Conservation (phyloP, 2,329 filamentous ascomycete species). For the Diplodia intermedia region DNA sequence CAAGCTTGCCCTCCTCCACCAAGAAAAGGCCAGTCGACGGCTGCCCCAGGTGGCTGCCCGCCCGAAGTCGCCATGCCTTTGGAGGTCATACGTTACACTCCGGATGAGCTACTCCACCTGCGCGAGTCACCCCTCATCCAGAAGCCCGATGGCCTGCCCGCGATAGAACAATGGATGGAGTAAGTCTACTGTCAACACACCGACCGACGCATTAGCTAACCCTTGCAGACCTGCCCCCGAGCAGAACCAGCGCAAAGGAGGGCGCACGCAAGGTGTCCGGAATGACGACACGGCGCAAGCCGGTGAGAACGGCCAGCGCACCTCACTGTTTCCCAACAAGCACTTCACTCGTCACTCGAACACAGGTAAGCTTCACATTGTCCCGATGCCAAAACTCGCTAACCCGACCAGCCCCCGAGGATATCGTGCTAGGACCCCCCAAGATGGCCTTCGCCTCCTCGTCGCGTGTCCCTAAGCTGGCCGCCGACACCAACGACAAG, state of each 20-base stretch:
- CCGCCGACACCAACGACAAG: constrained; percentile 45
- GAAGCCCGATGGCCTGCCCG: constrained; percentile 80
- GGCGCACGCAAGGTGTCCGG: constrained; percentile 38
- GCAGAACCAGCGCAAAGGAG: constrained; percentile 41
- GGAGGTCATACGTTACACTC: constrained; percentile 65
- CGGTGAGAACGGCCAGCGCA: constrained; percentile 39
- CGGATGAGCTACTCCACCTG: constrained; percentile 76
- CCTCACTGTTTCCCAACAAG: constrained; percentile 52
- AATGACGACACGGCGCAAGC: constrained; percentile 34
- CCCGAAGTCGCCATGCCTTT: constrained; percentile 25
- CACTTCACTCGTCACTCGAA: constrained; percentile 57
- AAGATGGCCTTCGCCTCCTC: constrained; percentile 83
- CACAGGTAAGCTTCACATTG: constrained; percentile 49
- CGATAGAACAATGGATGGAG: constrained; percentile 97
- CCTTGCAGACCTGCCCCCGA: constrained; percentile 23
- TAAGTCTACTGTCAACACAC: constrained; percentile 50
- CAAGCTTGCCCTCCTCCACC: constrained; percentile 4
- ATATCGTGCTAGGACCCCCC: constrained; percentile 84
- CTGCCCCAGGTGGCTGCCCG: constrained; percentile 22
- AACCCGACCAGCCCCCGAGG: constrained; percentile 68
- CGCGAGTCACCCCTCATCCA: constrained; percentile 81
- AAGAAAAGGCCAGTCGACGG: constrained; percentile 25
- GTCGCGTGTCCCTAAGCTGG: constrained; percentile 62
- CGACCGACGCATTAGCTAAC: constrained; percentile 3
- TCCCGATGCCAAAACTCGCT: constrained; percentile 30